Percentiles rank a stretch among this genome's conserved stretches.
These are phyloP conservation scores for Hydrangea macrophylla DNA, from an alignment of 148 eudicot species.

Conservation along the genomic window DNA sequence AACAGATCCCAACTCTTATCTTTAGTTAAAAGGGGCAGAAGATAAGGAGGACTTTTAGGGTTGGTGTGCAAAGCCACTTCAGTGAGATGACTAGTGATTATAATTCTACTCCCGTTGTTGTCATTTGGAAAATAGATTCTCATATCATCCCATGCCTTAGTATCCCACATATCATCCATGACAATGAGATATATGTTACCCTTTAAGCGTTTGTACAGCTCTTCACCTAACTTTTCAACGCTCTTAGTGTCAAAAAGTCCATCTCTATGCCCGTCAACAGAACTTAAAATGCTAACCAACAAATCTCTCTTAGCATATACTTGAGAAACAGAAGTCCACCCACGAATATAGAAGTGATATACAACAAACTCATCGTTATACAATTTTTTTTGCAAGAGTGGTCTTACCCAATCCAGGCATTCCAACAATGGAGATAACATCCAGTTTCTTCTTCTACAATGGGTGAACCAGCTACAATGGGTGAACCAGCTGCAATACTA, in stretches of 20 bases:
- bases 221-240: conserved; percentile 8
- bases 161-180: conserved; percentile 31
- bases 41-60: conserved; percentile 7
- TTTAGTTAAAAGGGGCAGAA: conserved; percentile 5
- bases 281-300: conserved; percentile 11
- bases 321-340: conserved; percentile 33
- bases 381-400: conserved; percentile 30
- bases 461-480: too few species aligned
- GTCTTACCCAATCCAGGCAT: conserved; percentile 45
- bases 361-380: conserved; percentile 14
- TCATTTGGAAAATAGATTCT: conserved; percentile 16
- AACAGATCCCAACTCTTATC: conserved; percentile 33
- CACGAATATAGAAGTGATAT: conserved; percentile 18
- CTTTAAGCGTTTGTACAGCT: not conserved
- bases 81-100: conserved; percentile 21
- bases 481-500: too few species aligned
- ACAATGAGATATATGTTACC: conserved; percentile 19
- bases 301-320: conserved; percentile 16
- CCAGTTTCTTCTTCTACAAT: conserved; percentile 1
- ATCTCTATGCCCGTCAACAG: not conserved
- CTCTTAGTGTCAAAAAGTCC: not conserved
- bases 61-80: conserved; percentile 18
- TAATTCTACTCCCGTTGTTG: conserved; percentile 22
- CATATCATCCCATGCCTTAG: conserved; percentile 23
- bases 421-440: conserved; percentile 31